Conservation (phyloP, 805 yeast species). For the Metschnikowia reukaufii region DNA sequence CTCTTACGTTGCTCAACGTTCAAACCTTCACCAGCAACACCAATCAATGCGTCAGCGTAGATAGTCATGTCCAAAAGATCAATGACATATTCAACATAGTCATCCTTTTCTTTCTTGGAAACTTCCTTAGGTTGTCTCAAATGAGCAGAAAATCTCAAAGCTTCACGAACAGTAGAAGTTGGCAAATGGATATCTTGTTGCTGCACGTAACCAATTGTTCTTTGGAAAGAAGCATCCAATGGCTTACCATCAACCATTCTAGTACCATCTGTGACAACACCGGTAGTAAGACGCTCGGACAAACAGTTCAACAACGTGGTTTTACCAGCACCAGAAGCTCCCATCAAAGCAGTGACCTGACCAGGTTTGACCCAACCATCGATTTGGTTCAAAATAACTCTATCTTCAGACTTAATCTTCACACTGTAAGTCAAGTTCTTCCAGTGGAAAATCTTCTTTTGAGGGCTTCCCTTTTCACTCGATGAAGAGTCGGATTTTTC, state of each 20-base stretch:
- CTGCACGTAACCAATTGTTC: constrained; percentile 79
- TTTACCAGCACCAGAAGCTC: constrained; percentile 87
- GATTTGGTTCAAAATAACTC: constrained; percentile 40
- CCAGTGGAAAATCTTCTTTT: constrained; percentile 36
- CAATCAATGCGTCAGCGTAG: constrained; percentile 79
- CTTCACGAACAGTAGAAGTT: constrained; percentile 71
- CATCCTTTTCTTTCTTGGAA: constrained; percentile 58
- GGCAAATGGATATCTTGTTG: constrained; percentile 77
- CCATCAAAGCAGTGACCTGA: constrained; percentile 79
- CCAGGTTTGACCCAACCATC: constrained; percentile 79
- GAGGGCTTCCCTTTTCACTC: constrained; percentile 12
- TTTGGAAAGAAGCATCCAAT: constrained; percentile 64
- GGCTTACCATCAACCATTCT: constrained; percentile 65
- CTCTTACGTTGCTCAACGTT: constrained; percentile 26
- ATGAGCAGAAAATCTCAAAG: constrained; percentile 67
- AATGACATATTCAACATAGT: constrained; percentile 68
- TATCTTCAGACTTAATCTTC: constrained; percentile 36
- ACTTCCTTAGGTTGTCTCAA: constrained; percentile 66
- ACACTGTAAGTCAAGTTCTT: constrained; percentile 38
- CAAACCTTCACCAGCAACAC: constrained; percentile 64
- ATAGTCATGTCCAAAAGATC: constrained; percentile 64
- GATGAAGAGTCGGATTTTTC: constrained; percentile 15
- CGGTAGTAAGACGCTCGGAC: constrained; percentile 68
- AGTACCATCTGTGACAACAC: constrained; percentile 65
- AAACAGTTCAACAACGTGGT: constrained; percentile 73